A percentile compares a stretch with the other conserved stretches of the same genome.
Evolutionary conservation across 169 alveolate species (phyloP).

Genomic region (Cryptosporidium xiaoi): DNA sequence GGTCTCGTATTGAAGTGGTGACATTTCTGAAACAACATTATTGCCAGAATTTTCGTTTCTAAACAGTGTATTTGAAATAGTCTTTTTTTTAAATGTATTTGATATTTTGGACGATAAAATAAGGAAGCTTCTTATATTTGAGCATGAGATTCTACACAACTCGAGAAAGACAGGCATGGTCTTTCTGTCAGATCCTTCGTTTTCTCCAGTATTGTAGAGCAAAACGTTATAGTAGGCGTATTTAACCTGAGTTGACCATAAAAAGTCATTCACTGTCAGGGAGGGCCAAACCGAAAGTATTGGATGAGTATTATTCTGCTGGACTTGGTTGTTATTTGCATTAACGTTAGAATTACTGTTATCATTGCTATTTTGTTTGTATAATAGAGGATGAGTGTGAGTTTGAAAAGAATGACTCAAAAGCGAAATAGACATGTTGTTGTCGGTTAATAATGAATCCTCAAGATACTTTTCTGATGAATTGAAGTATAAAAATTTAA

Average conservation of each 20-base stretch:
- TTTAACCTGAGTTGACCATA: conserved; percentile 67
- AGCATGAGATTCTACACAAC: conserved; percentile 57
- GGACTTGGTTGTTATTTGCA: background rate
- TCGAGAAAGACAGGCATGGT: conserved; percentile 46
- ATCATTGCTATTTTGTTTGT: background rate
- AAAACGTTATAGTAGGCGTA: conserved; percentile 48
- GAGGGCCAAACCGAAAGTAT: conserved; percentile 69
- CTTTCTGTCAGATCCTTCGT: background rate
- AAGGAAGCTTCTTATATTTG: conserved; percentile 50
- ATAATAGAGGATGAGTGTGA: conserved; percentile 54
- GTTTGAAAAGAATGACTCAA: conserved; percentile 45
- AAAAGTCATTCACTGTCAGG: conserved; percentile 46
- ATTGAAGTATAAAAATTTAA: conserved; percentile 44
- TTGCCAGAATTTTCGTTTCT: conserved; percentile 27
- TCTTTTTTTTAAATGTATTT: conserved; percentile 43
- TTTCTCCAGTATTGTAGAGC: background rate
- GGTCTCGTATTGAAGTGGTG: conserved; percentile 65
- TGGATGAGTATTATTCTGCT: background rate
- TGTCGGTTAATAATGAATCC: conserved; percentile 30
- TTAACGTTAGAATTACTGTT: background rate
- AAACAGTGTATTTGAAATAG: conserved; percentile 9
- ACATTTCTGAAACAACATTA: conserved; percentile 12
- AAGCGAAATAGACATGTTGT: conserved; percentile 54
- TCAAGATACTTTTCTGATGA: conserved; percentile 68
- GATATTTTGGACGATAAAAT: conserved; percentile 34